Base-by-base conservation (phyloP, 768 basidiomycete species). In the Xerocomus spinulosus region DNA sequence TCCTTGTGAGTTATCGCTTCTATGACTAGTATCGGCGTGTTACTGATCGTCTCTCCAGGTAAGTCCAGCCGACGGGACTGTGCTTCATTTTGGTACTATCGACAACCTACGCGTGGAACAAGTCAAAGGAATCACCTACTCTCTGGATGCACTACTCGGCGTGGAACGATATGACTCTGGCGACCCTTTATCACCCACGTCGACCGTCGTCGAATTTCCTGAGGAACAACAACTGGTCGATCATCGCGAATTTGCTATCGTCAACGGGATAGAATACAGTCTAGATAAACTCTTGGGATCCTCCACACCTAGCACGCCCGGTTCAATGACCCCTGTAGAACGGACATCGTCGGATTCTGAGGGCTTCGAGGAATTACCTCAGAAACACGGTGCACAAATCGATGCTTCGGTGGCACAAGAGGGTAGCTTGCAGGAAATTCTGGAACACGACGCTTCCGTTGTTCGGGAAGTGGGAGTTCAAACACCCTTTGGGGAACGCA, bases 121-220 rank as follows among this genome's bases (percentile, higher is more conserved):
- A 68, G 91, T 99, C 61, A 99, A 99, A 68, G 96, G 96, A 14
- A 86, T 95, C 53, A 96, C 92, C 0, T 99, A 99, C 62, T 96
- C 93, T 2, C 79, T 99, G 12, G 89, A 96, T 52, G 93, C 94
- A 0, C 74, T 99, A 0, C 81, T 99, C 14, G 96, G 96, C 30
- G 76, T 84, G 26, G 81, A 86, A 48, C 70, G 74, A 18, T 33
- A 56, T 35, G 55, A 55, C 35, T 76, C 78, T 12, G 71, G 70
- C 15, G 72, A 71, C 7, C 72, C 76, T 0, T 63, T 66, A 15
- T 68, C 78, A 8, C 66, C 70, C 4, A 62, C 74, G 2, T 68
- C 74, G 17, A 67, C 69, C 17, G 52, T 73, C 21, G 57, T 76
- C 40, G 66, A 75, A 3, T 73, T 71, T 52, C 69, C 70, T 26